Evolutionary conservation across 225 moss, liverwort and hornwort species (phyloP), one percentile per base, ranked within the genome.

Genomic region (Pseudisothecium myosuroides): DNA sequence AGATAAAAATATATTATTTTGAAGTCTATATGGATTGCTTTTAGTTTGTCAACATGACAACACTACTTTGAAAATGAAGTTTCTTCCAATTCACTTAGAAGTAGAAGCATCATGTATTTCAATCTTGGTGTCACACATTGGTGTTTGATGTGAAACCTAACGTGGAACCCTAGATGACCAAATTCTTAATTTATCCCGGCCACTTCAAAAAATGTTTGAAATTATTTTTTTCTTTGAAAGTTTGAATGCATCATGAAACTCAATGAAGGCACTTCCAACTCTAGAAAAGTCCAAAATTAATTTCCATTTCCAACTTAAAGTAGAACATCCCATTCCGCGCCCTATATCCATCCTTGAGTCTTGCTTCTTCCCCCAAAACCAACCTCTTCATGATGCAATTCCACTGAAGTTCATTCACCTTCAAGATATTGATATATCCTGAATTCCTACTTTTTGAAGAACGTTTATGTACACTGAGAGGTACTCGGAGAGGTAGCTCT

Each of bases 261-360:
- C 9, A 27, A 2, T 5, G 1, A 72, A 43, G 41, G 4, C 41
- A 23, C 24, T 69, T 69, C 3, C 1, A 39, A 41, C 5, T 41
- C 4, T 26, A 2, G 14, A 8, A 24, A 41, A 41, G 8, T 71
- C 71, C 8, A 41, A 26, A 41, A 41, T 71, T 71, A 8, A 41
- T 14, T 41, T 41, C 14, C 8, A 14, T 24, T 41, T 14, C 8
- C 2, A 7, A 69, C 7, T 68, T 21, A 23, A 12, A 22, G 2
- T n/a, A 22, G 7, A 26, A 26, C 1, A 14, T 4, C 3, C 5
- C 26, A 41, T 43, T 43, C 4, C 4, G 0, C 0, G 1, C 1
- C 1, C 0, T 1, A 0, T 17, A 17, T 4, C 3, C 10, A 73
- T 73, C 10, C 0, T 0, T 0, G 0, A 29, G 17, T 5, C 2